Evolutionary conservation across 2,329 filamentous ascomycete species (phyloP), one percentile per base, ranked within the genome.

Genomic region (Hypoxylon sp.): DNA sequence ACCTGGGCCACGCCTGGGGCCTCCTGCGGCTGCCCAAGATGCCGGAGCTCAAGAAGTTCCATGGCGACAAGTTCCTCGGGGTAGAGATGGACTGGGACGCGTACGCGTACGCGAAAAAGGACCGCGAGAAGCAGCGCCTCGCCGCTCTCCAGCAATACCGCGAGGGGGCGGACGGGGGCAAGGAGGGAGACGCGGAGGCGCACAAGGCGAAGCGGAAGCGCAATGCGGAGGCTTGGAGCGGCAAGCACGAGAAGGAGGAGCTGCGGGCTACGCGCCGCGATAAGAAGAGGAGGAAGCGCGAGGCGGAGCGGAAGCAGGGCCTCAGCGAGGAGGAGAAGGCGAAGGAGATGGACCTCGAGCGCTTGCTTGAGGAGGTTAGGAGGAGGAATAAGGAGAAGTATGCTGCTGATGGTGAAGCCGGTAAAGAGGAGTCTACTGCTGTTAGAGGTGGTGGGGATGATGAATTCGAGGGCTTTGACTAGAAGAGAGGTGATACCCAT

Each of bases 21-120:
- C 84, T 99, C 0, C 84, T 98, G 1, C 90, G 90, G 55, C 85
- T 98, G 70, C 96, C 96, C 3, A 93, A 92, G 77, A 99, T 99
- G 96, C 95, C 96, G 0, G 96, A 99, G 79, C 82, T 93, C 58
- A 91, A 90, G 74, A 87, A 84, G 0, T 95, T 92, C 84, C 86
- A 89, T 11, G 91, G 91, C 3, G 91, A 93, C 77, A 86, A 86
- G 69, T 86, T 82, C 21, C 81, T 92, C 0, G 88, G 88, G 1
- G 79, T 91, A 1, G 85, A 86, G 1, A 82, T 93, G 10, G 88
- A 93, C 77, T 90, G 92, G 86, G 85, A 90, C 47, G 83, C 80
- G 1, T 93, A 89, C 74, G 82, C 87, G 0, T 95, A 93, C 80
- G 89, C 89, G 75, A 92, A 95, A 73, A 92, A 91, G 76, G 82